These are phyloP conservation scores for Myrica gale DNA, from an alignment of 306 rosid genomes.

Conservation along the genomic window DNA sequence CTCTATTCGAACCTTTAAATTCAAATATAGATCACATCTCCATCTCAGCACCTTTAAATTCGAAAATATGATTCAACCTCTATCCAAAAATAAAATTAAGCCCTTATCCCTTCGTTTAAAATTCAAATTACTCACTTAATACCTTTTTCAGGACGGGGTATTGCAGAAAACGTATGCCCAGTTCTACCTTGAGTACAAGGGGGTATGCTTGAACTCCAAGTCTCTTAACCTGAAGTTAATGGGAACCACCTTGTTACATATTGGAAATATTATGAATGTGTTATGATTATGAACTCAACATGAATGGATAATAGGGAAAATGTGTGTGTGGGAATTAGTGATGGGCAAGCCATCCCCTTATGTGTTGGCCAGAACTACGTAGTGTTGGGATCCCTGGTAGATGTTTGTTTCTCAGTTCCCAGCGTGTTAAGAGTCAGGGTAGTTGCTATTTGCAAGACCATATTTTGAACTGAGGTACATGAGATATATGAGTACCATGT, in stretches of 20 bases:
- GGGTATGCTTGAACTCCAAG: background rate
- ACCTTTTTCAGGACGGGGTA: too few species aligned
- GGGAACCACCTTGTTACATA: background rate
- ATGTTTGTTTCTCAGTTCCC: background rate
- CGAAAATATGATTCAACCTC: too few species aligned
- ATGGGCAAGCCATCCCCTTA: background rate
- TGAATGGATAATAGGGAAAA: background rate
- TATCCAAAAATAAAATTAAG: too few species aligned
- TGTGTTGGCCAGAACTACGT: background rate
- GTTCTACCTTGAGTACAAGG: background rate
- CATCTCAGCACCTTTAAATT: too few species aligned
- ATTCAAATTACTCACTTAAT: too few species aligned
- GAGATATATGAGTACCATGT: constrained; percentile 11
- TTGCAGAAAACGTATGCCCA: background rate
- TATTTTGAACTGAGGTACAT: background rate
- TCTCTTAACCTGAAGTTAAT: background rate
- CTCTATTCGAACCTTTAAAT: too few species aligned
- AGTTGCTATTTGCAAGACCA: background rate
- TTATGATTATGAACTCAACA: background rate
- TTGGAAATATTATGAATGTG: background rate
- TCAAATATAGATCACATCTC: too few species aligned
- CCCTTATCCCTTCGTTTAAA: too few species aligned
- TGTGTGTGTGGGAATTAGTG: background rate
- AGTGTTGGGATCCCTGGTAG: background rate
- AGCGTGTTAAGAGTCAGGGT: background rate